phyloP scores from a whole-genome alignment of 257 asterid genomes.

The Capsicum baccatum region DNA sequence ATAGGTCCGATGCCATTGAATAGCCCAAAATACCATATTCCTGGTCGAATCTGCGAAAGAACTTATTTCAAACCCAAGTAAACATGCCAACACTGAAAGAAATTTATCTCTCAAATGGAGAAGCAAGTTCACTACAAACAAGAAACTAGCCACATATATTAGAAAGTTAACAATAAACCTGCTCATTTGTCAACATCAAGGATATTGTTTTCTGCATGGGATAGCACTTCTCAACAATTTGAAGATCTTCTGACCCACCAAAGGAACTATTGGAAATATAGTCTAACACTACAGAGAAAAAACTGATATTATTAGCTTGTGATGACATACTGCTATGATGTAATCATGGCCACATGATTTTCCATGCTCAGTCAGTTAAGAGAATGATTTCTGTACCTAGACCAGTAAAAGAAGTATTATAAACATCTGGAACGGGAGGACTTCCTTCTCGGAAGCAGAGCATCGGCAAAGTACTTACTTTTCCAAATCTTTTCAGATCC shows the following conservation, averaged over 20 bases:
- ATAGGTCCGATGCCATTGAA: constrained; percentile 90
- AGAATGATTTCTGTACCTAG: constrained; percentile 54
- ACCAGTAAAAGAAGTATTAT: constrained; percentile 67
- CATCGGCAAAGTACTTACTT: constrained; percentile 63
- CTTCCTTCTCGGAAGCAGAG: constrained; percentile 95
- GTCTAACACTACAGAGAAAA: constrained; percentile 56
- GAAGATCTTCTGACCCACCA: constrained; percentile 60
- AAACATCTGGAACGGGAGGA: constrained; percentile 91
- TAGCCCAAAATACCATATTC: constrained; percentile 89
- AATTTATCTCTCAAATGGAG: neutral
- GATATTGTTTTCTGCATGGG: constrained; percentile 79
- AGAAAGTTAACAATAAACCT: constrained; percentile 54
- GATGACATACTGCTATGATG: neutral
- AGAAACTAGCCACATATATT: constrained; percentile 13
- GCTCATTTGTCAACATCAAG: constrained; percentile 74
- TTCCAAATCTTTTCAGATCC: constrained; percentile 56
- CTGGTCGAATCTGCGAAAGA: constrained; percentile 79
- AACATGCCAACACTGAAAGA: constrained; percentile 9
- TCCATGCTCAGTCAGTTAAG: neutral
- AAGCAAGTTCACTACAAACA: neutral
- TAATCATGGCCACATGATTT: constrained; percentile 9
- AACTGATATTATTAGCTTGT: constrained; percentile 31
- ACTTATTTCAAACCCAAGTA: constrained; percentile 19
- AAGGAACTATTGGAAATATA: constrained; percentile 68
- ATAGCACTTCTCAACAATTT: constrained; percentile 77